Base-by-base conservation (phyloP, 371 early-diverging fungal species). In the Mortierella sp. region DNA sequence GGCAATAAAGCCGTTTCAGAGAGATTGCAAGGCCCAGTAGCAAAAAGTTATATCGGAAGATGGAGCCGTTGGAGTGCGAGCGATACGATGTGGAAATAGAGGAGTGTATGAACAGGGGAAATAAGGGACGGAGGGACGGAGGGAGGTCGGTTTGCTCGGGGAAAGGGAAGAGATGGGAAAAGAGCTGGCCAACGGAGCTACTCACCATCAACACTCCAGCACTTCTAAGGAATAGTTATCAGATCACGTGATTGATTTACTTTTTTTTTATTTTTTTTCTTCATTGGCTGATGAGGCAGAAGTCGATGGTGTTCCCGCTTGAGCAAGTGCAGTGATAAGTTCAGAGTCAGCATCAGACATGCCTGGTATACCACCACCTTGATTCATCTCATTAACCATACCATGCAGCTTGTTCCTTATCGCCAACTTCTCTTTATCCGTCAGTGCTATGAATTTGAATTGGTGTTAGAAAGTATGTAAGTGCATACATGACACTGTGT, bases 331-430 rank as follows among this genome's bases (percentile, higher is more conserved):
- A 1, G 75, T 43, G 56, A 79, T 74, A 26, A 79, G 57, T 26
- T 74, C 80, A 10, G 80, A 59, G 45, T 79, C 74, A 8, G 64
- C 49, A 42, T 70, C 80, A 0, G 61, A 64, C 61, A 79, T 58
- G 22, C 80, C 80, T 15, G 80, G 80, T 51, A 79, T 79, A 29
- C 74, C 80, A 0, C 53, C 75, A 19, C 74, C 74, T 43, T 79
- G 63, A 58, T 74, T 70, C 67, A 80, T 74, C 51, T 75, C 75
- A 23, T 65, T 71, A 53, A 80, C 75, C 75, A 80, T 80, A 56
- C 26, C 64, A 26, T 68, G 81, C 57, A 80, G 51, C 75, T 74
- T 75, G 60, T 56, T 64, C 42, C 64, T 58, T 54, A 80, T 68
- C 17, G 55, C 57, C 45, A 62, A 0, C 71, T 70, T 80, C 49